Evolutionary conservation across 2,329 filamentous ascomycete species (phyloP), one percentile per base, ranked within the genome.

Genomic region (Hirsutella rhossiliensis): DNA sequence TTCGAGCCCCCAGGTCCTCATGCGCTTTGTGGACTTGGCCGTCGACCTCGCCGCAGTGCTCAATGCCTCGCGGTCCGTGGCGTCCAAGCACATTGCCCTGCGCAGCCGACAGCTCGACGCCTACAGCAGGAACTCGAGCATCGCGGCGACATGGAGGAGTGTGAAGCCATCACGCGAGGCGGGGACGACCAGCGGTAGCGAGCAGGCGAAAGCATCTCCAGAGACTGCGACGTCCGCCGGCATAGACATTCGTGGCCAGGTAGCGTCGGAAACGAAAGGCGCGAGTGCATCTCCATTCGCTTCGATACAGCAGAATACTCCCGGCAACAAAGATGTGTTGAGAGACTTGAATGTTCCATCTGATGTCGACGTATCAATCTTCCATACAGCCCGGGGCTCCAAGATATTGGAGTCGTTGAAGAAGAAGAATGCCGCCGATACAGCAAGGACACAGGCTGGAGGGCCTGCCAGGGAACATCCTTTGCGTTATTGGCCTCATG

Each of bases 11-110:
- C 40, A 47, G 55, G 50, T 53, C 49, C 53, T 47, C 52, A 80
- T 80, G 76, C 67, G 75, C 61, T 67, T 78, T 72, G 76, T 74
- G 65, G 81, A 76, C 65, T 77, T 72, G 57, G 66, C 71, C 49
- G 68, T 88, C 58, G 85, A 89, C 66, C 68, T 84, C 54, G 78
- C 80, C 52, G 76, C 80, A 48, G 70, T 89, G 50, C 71, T 83
- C 61, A 78, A 74, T 67, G 84, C 79, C 58, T 82, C 83, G 42
- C 76, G 80, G 47, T 75, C 75, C 30, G 73, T 89, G 48, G 82
- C 81, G 41, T 63, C 71, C 41, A 80, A 75, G 59, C 79, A 82
- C 61, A 58, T 76, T 41, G 75, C 75, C 46, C 65, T 82, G 43
- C 69, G 78, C 50, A 59, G 67, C 45, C 65, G 69, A 38, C 76